Percentiles rank a stretch among this genome's conserved stretches.
phyloP scores from a whole-genome alignment of 164 flowering plant species.

The Sedum album region DNA sequence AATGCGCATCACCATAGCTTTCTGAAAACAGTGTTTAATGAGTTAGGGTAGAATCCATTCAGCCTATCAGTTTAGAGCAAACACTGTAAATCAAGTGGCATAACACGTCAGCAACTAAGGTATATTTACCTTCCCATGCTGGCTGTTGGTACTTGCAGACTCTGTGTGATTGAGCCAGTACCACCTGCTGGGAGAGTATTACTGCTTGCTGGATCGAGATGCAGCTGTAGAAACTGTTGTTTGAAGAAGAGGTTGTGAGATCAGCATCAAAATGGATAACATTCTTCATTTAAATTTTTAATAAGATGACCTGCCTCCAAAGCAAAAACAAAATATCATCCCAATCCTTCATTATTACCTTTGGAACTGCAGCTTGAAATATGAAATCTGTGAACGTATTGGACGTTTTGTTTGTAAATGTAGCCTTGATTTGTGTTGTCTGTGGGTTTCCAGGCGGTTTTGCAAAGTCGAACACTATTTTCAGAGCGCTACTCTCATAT shows the following conservation, averaged over 20 bases:
- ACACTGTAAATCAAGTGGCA: not conserved
- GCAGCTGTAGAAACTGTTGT: slow-evolving; percentile 85
- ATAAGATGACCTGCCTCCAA: not conserved
- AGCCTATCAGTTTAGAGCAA: not conserved
- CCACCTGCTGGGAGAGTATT: slow-evolving; percentile 71
- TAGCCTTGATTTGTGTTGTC: slow-evolving; percentile 61
- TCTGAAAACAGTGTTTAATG: slow-evolving; percentile 32
- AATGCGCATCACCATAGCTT: slow-evolving; percentile 85
- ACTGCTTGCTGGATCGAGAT: slow-evolving; percentile 83
- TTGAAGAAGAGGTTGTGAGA: slow-evolving; percentile 5
- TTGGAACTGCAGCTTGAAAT: slow-evolving; percentile 98
- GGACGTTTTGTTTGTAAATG: slow-evolving; percentile 61
- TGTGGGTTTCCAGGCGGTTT: slow-evolving; percentile 64
- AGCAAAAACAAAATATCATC: not conserved
- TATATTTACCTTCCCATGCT: slow-evolving; percentile 77
- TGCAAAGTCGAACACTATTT: slow-evolving; percentile 65
- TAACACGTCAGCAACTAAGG: not conserved
- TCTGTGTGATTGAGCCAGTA: slow-evolving; percentile 63
- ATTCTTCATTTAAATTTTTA: too few species aligned
- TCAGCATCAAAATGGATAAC: not conserved
- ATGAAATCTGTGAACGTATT: slow-evolving; percentile 56
- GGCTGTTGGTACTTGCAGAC: slow-evolving; percentile 70
- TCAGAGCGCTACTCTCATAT: slow-evolving; percentile 71
- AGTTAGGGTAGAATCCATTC: not conserved
- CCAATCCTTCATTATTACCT: slow-evolving; percentile 66